phyloP scores from a whole-genome alignment of 768 basidiomycete genomes.

The Kwoniella pini region DNA sequence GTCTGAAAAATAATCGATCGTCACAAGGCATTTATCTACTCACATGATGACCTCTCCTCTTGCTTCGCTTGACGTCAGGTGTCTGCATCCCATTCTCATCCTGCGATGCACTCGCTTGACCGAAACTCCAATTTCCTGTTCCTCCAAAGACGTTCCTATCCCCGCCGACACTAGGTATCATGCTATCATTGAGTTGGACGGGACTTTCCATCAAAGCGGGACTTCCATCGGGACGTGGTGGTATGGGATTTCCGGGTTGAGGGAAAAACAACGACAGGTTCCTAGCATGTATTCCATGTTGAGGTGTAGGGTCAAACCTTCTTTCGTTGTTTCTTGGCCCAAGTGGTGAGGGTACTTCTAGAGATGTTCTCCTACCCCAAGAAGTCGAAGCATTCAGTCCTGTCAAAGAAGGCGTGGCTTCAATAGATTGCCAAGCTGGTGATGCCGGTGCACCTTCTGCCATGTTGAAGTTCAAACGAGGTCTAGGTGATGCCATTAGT shows the following conservation, averaged over 20 bases:
- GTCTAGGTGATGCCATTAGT: constrained; percentile 18
- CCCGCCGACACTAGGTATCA: constrained; percentile 56
- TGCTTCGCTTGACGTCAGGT: constrained; percentile 37
- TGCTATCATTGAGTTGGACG: constrained; percentile 40
- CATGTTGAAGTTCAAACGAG: constrained; percentile 14
- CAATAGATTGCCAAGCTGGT: constrained; percentile 33
- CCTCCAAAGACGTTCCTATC: constrained; percentile 68
- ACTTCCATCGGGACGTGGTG: constrained; percentile 60
- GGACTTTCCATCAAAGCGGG: constrained; percentile 59
- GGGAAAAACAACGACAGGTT: constrained; percentile 93
- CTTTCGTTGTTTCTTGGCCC: constrained; percentile 11
- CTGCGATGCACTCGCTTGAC: constrained; percentile 11
- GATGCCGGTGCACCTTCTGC: constrained; percentile 14
- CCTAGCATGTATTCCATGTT: constrained; percentile 69
- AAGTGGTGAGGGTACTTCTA: constrained; percentile 19
- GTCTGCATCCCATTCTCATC: constrained; percentile 18
- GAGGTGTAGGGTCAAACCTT: constrained; percentile 37
- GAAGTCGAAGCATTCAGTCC: constrained; percentile 20
- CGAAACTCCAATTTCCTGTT: constrained; percentile 57
- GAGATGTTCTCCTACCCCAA: constrained; percentile 14
- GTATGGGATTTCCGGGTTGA: constrained; percentile 66
- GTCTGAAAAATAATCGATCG: constrained; percentile 8
- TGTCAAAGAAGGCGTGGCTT: constrained; percentile 7
- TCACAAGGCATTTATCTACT: constrained; percentile 14
- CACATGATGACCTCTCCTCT: constrained; percentile 54